phyloP scores from a whole-genome alignment of 2,329 filamentous ascomycete genomes.

The Fusarium haematococcum region DNA sequence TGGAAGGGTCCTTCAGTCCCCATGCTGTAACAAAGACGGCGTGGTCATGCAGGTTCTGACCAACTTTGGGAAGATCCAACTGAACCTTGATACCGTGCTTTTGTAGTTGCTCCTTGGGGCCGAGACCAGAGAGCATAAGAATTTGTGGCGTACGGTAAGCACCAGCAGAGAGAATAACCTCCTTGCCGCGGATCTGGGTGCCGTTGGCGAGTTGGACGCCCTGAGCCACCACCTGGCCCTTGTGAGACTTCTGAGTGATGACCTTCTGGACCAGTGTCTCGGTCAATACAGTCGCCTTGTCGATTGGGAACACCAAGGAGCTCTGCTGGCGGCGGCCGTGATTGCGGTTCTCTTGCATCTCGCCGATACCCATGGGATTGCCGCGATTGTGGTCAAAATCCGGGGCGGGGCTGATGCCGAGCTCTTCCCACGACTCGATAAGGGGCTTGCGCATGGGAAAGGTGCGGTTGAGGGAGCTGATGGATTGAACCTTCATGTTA shows the following conservation, averaged over 20 bases:
- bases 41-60: not conserved
- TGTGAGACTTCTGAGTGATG: conserved; percentile 7
- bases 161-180: conserved; percentile 53
- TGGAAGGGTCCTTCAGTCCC: not conserved
- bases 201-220: conserved; percentile 13
- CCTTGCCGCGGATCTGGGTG: conserved; percentile 42
- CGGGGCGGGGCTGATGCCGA: conserved; percentile 44
- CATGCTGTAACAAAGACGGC: not conserved
- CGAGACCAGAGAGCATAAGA: conserved; percentile 54
- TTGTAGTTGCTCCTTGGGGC: conserved; percentile 38
- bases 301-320: conserved; percentile 35
- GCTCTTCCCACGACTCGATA: conserved; percentile 52
- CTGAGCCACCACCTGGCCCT: not conserved
- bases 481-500: conserved; percentile 48
- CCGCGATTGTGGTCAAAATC: conserved; percentile 39
- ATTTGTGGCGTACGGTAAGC: conserved; percentile 52
- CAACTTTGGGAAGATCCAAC: not conserved
- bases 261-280: conserved; percentile 40
- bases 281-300: conserved; percentile 41
- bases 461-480: conserved; percentile 47
- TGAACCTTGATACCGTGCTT: conserved; percentile 5
- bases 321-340: conserved; percentile 38
- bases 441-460: conserved; percentile 53
- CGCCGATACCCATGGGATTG: conserved; percentile 46
- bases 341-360: conserved; percentile 42